Evolutionary conservation across 2,329 filamentous ascomycete genomes (phyloP).

Genomic region (Colletotrichum sp.): DNA sequence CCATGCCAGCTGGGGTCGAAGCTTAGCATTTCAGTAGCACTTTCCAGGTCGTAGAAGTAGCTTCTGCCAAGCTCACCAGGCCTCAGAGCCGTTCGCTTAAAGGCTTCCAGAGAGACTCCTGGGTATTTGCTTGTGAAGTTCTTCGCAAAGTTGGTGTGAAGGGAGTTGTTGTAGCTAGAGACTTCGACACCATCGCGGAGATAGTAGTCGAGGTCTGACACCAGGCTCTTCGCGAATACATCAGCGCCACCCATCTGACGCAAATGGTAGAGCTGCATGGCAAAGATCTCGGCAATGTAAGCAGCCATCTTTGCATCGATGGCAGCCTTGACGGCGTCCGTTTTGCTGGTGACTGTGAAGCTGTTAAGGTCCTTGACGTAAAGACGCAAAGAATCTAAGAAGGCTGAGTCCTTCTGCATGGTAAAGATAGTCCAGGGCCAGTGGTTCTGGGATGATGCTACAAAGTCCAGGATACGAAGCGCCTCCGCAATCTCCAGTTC

Average conservation of each 20-base stretch:
- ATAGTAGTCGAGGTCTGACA: conserved; percentile 80
- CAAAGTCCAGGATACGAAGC: conserved; percentile 82
- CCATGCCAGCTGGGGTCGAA: conserved; percentile 82
- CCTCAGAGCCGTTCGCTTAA: conserved; percentile 77
- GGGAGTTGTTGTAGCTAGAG: conserved; percentile 83
- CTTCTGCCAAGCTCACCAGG: conserved; percentile 70
- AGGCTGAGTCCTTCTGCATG: conserved; percentile 73
- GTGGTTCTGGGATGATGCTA: conserved; percentile 87
- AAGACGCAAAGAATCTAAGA: conserved; percentile 73
- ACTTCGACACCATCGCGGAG: conserved; percentile 78
- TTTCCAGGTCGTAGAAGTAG: conserved; percentile 84
- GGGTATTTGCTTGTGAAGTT: conserved; percentile 84
- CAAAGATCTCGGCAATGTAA: conserved; percentile 84
- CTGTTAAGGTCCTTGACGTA: conserved; percentile 69
- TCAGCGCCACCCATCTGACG: conserved; percentile 75
- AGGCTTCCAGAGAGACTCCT: conserved; percentile 74
- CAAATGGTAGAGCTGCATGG: conserved; percentile 87
- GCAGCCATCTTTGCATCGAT: conserved; percentile 76
- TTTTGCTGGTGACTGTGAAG: conserved; percentile 55
- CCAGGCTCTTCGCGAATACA: conserved; percentile 71
- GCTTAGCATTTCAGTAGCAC: conserved; percentile 76
- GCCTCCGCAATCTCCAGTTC: conserved; percentile 69
- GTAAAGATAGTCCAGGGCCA: conserved; percentile 94
- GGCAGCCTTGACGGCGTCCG: conserved; percentile 61
- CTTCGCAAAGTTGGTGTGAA: conserved; percentile 83